Evolutionary conservation across 192 early-diverging fungal genomes (phyloP).

Genomic region (Backusella parvicylindrica): DNA sequence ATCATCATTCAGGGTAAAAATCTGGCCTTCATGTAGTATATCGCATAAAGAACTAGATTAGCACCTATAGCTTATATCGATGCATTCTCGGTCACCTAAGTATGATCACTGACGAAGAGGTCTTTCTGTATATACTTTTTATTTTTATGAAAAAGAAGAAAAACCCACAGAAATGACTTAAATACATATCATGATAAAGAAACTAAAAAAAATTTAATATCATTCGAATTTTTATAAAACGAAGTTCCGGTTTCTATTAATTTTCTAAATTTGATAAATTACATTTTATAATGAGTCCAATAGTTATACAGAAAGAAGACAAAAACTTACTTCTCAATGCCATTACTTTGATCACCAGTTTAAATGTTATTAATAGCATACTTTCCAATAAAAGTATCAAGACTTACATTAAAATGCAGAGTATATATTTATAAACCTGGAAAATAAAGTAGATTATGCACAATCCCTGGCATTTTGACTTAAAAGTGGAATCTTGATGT

Average conservation of each 20-base stretch:
- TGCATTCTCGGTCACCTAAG: background rate
- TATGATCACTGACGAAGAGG: background rate
- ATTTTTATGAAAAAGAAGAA: background rate
- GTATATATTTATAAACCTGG: background rate
- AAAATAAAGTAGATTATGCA: background rate
- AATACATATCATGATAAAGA: background rate
- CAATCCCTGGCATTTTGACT: background rate
- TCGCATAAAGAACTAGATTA: background rate
- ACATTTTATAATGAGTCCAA: background rate
- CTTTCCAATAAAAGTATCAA: background rate
- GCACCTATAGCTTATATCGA: background rate
- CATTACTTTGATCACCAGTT: background rate
- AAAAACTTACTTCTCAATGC: background rate
- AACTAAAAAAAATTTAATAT: background rate
- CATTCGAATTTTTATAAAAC: background rate
- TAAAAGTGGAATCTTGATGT: background rate
- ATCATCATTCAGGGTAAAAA: background rate
- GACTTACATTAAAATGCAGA: background rate
- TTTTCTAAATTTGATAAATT: background rate
- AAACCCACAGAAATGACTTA: background rate
- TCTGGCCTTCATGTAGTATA: background rate
- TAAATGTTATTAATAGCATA: background rate
- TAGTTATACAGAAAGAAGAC: background rate
- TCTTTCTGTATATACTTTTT: background rate
- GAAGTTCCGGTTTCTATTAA: background rate